These are phyloP conservation scores for Talaromyces sp. DNA, from an alignment of 2,329 filamentous ascomycete genomes.

Conservation along the genomic window DNA sequence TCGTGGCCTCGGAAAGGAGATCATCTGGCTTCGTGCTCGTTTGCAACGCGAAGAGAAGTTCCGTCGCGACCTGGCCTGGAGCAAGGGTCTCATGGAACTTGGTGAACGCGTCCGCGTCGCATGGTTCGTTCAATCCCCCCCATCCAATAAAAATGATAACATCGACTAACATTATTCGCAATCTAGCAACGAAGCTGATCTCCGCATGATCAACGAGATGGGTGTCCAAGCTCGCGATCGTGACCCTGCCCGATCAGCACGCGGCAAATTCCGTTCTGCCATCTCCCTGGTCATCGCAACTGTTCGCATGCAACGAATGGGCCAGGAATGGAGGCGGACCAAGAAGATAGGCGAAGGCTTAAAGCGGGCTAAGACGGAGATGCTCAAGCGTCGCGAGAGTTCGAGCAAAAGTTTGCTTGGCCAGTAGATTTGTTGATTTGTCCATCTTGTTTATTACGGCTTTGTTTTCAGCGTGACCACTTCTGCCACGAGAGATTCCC, in stretches of 20 bases:
- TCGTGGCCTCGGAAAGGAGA: conserved; percentile 81
- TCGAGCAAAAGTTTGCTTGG: conserved; percentile 27
- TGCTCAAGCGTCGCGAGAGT: conserved; percentile 41
- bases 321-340: conserved; percentile 48
- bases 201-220: conserved; percentile 82
- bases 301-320: conserved; percentile 50
- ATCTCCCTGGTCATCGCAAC: conserved; percentile 48
- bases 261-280: conserved; percentile 46
- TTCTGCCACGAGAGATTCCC: conserved; percentile 28
- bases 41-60: conserved; percentile 80
- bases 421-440: conserved; percentile 7
- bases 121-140: conserved; percentile 67
- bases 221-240: conserved; percentile 59
- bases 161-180: not conserved
- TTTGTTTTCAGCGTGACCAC: conserved; percentile 24
- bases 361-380: conserved; percentile 45
- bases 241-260: conserved; percentile 35
- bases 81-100: conserved; percentile 84
- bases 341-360: conserved; percentile 48
- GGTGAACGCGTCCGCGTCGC: conserved; percentile 65
- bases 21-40: conserved; percentile 83
- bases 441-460: conserved; percentile 23
- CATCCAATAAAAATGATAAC: not conserved
- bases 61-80: conserved; percentile 77
- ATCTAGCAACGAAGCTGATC: conserved; percentile 84